These are phyloP conservation scores for Pleurotus citrinopileatus DNA, from an alignment of 768 basidiomycete species.

Conservation along the genomic window DNA sequence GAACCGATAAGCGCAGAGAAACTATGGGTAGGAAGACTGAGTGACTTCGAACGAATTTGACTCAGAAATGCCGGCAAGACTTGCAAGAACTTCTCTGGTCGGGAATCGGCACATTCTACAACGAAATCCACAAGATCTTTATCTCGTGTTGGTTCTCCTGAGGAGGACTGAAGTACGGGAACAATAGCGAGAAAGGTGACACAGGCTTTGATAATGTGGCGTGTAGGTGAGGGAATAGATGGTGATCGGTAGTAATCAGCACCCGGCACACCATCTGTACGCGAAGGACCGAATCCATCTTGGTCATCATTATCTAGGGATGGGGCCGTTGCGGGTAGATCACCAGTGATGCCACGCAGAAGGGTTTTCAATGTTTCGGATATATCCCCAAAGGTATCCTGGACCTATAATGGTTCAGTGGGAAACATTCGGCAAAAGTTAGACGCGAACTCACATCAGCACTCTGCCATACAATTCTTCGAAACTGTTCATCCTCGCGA, in stretches of 20 bases:
- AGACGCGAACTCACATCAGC: conserved; percentile 51
- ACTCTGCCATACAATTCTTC: conserved; percentile 64
- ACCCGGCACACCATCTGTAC: conserved; percentile 28
- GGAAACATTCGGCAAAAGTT: not conserved
- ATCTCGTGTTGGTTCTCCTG: conserved; percentile 60
- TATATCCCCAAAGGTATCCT: conserved; percentile 36
- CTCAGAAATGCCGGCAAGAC: conserved; percentile 55
- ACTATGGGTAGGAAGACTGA: conserved; percentile 49
- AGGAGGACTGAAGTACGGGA: conserved; percentile 60
- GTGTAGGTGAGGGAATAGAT: conserved; percentile 21
- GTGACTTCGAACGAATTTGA: conserved; percentile 49
- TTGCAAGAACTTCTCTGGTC: conserved; percentile 53
- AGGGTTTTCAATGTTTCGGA: conserved; percentile 33
- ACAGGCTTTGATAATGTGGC: conserved; percentile 46
- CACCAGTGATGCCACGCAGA: conserved; percentile 36
- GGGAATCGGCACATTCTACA: conserved; percentile 31
- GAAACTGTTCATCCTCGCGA: conserved; percentile 31
- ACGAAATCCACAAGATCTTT: conserved; percentile 56
- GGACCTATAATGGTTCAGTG: conserved; percentile 40
- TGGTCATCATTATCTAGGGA: conserved; percentile 37
- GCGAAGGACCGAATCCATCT: conserved; percentile 58
- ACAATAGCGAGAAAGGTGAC: conserved; percentile 58
- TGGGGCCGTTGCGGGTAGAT: conserved; percentile 16
- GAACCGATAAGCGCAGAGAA: conserved; percentile 53
- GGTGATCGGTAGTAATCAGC: not conserved